These are phyloP conservation scores for Blastomyces percursus DNA, from an alignment of 2,329 filamentous ascomycete genomes.

Conservation along the genomic window DNA sequence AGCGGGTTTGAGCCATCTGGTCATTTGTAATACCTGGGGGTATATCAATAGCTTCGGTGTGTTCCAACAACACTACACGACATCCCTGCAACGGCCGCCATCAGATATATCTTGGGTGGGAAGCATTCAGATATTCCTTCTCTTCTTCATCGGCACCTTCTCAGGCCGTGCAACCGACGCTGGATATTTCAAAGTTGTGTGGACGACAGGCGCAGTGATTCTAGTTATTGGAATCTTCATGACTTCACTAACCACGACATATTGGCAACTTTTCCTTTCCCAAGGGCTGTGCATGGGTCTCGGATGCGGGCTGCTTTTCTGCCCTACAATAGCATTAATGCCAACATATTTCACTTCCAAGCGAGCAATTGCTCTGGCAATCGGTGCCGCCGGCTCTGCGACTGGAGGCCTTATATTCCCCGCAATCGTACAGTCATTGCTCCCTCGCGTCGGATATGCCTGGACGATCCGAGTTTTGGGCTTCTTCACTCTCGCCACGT, in stretches of 20 bases:
- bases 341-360: slow-evolving; percentile 52
- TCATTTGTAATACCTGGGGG: slow-evolving; percentile 49
- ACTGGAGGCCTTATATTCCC: slow-evolving; percentile 56
- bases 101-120: slow-evolving; percentile 45
- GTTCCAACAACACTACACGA: slow-evolving; percentile 45
- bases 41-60: slow-evolving; percentile 46
- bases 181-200: slow-evolving; percentile 38
- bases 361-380: slow-evolving; percentile 49
- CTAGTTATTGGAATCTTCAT: slow-evolving; percentile 41
- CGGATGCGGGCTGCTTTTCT: slow-evolving; percentile 46
- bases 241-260: slow-evolving; percentile 38
- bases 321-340: slow-evolving; percentile 43
- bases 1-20: slow-evolving; percentile 41
- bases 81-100: slow-evolving; percentile 31
- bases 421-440: slow-evolving; percentile 44
- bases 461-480: slow-evolving; percentile 56
- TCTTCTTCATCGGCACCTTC: slow-evolving; percentile 42
- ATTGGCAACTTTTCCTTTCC: slow-evolving; percentile 40
- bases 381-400: slow-evolving; percentile 49
- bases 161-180: slow-evolving; percentile 43
- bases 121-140: slow-evolving; percentile 41
- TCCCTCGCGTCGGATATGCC: slow-evolving; percentile 50
- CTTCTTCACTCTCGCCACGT: slow-evolving; percentile 45
- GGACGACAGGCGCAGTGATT: slow-evolving; percentile 35
- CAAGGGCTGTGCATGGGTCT: slow-evolving; percentile 50